phyloP scores from a whole-genome alignment of 495 filamentous ascomycete genomes.

The Aspergillus asperescens region DNA sequence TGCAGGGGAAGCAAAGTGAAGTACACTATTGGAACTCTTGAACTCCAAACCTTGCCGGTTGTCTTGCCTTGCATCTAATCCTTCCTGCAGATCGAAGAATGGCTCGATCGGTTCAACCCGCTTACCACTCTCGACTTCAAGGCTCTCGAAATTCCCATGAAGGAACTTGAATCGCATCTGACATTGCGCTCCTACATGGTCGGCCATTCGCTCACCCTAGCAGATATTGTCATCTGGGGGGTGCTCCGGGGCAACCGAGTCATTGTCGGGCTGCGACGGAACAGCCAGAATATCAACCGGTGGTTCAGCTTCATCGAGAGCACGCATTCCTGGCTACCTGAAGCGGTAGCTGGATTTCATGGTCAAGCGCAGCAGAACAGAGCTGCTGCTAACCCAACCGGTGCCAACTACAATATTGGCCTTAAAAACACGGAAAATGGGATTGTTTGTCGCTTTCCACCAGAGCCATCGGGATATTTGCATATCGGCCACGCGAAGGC shows the following conservation, averaged over 20 bases:
- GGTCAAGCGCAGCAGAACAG: slow-evolving; percentile 53
- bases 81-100: no score
- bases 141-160: slow-evolving; percentile 56
- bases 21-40: no score
- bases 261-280: slow-evolving; percentile 69
- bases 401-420: slow-evolving; percentile 84
- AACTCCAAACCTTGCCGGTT: no score
- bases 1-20: no score
- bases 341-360: no score
- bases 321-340: no score
- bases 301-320: slow-evolving; percentile 88
- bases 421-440: slow-evolving; percentile 82
- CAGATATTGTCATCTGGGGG: slow-evolving; percentile 80
- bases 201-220: slow-evolving; percentile 70
- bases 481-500: slow-evolving; percentile 95
- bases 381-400: slow-evolving; percentile 69
- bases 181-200: slow-evolving; percentile 80
- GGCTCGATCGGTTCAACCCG: slow-evolving; percentile 46
- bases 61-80: no score
- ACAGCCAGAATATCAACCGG: slow-evolving; percentile 67
- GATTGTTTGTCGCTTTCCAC: slow-evolving; percentile 89
- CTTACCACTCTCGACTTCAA: slow-evolving; percentile 70
- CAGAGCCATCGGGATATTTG: slow-evolving; percentile 92
- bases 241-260: slow-evolving; percentile 83
- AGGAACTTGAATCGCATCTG: slow-evolving; percentile 79